Conservation (phyloP, 495 filamentous ascomycete species). For the Lasiosphaeria hispida region DNA sequence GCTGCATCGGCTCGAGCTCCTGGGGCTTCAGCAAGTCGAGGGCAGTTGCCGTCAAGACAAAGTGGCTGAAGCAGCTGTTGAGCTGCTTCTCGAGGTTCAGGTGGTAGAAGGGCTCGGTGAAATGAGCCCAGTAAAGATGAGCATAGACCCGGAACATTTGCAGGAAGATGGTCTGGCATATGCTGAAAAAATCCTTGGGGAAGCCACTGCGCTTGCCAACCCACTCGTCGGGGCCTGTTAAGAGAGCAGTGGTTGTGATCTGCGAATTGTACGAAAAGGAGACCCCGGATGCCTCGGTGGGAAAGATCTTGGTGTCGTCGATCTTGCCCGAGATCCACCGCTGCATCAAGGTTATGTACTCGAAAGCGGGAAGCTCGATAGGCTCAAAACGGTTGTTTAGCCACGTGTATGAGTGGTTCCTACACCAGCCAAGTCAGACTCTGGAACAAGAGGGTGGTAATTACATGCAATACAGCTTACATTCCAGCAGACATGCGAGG, state of each 20-base stretch:
- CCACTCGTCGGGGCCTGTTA: slow-evolving; percentile 65
- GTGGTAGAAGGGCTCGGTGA: slow-evolving; percentile 78
- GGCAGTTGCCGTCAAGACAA: slow-evolving; percentile 81
- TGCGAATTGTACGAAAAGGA: slow-evolving; percentile 56
- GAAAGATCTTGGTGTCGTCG: slow-evolving; percentile 79
- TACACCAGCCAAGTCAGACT: slow-evolving; percentile 32
- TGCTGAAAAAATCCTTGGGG: slow-evolving; percentile 77
- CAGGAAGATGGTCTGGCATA: slow-evolving; percentile 86
- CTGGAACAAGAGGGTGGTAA: slow-evolving; percentile 13
- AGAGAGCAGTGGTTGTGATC: slow-evolving; percentile 58
- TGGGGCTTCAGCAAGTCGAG: slow-evolving; percentile 77
- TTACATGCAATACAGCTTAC: slow-evolving; percentile 53
- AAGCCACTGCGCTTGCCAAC: slow-evolving; percentile 86
- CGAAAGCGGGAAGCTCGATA: slow-evolving; percentile 69
- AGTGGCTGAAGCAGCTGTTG: slow-evolving; percentile 95
- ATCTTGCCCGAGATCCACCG: slow-evolving; percentile 90
- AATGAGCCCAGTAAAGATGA: slow-evolving; percentile 85
- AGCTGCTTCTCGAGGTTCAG: slow-evolving; percentile 79
- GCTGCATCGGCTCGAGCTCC: slow-evolving; percentile 92
- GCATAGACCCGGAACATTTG: slow-evolving; percentile 98
- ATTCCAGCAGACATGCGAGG: slow-evolving; percentile 88
- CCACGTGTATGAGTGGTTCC: slow-evolving; percentile 89
- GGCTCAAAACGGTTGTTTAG: slow-evolving; percentile 63
- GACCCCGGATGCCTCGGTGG: slow-evolving; percentile 63
- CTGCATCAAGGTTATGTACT: slow-evolving; percentile 90